phyloP scores from a whole-genome alignment of 2,329 filamentous ascomycete species.

The Harringtonia lauricola region DNA sequence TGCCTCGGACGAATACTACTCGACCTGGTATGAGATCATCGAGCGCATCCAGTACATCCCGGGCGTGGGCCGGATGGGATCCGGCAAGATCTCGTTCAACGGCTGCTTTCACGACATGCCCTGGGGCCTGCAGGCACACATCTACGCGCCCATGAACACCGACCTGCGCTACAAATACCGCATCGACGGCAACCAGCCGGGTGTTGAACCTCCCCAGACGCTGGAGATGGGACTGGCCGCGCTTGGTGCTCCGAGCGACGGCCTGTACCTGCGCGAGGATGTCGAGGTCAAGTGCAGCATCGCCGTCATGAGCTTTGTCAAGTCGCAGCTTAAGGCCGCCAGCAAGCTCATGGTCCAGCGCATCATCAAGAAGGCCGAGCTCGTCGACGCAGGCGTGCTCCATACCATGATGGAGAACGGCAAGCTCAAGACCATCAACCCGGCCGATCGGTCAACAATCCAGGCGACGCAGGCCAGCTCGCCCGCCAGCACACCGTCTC shows the following conservation, averaged over 20 bases:
- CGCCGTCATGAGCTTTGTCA: slow-evolving; percentile 53
- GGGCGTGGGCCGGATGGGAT: slow-evolving; percentile 53
- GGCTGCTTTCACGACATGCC: slow-evolving; percentile 64
- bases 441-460: slow-evolving; percentile 33
- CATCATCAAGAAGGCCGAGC: slow-evolving; percentile 60
- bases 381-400: slow-evolving; percentile 54
- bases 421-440: slow-evolving; percentile 47
- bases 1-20: slow-evolving; percentile 59
- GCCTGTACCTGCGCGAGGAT: slow-evolving; percentile 58
- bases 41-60: slow-evolving; percentile 59
- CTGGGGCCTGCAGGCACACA: slow-evolving; percentile 61
- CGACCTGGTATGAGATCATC: slow-evolving; percentile 63
- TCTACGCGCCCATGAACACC: slow-evolving; percentile 55
- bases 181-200: slow-evolving; percentile 58
- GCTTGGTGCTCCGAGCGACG: slow-evolving; percentile 51
- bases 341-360: slow-evolving; percentile 57
- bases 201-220: slow-evolving; percentile 48
- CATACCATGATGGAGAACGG: slow-evolving; percentile 59
- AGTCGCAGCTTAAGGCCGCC: slow-evolving; percentile 53
- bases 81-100: slow-evolving; percentile 56
- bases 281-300: slow-evolving; percentile 62
- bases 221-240: slow-evolving; percentile 48
- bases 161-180: slow-evolving; percentile 59
- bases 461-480: slow-evolving; percentile 6
- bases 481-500: slow-evolving; percentile 13